Conservation (phyloP, 2,329 filamentous ascomycete genomes). For the Aureobasidium sp. region DNA sequence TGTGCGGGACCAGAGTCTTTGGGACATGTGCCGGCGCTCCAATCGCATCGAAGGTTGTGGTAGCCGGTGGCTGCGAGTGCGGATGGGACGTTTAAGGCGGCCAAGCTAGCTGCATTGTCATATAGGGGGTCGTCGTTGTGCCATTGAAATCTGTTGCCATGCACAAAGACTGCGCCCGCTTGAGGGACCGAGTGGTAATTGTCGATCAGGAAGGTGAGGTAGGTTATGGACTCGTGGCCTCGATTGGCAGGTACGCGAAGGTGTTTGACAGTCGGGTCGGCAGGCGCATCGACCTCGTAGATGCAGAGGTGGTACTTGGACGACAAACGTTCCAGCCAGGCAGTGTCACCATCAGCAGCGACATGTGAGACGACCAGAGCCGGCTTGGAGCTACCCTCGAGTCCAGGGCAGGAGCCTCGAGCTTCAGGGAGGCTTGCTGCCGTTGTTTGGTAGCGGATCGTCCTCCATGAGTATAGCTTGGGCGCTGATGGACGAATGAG, state of each 20-base stretch:
- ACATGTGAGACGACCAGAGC: slow-evolving; percentile 36
- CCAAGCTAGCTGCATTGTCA: slow-evolving; percentile 36
- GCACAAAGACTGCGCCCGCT: slow-evolving; percentile 49
- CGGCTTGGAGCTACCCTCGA: slow-evolving; percentile 32
- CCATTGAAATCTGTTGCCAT: slow-evolving; percentile 48
- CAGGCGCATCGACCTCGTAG: slow-evolving; percentile 34
- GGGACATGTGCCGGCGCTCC: slow-evolving; percentile 36
- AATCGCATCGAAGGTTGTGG: slow-evolving; percentile 43
- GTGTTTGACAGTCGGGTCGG: slow-evolving; percentile 22
- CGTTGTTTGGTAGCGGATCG: slow-evolving; percentile 34
- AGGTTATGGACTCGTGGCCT: slow-evolving; percentile 53
- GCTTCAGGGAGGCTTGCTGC: slow-evolving; percentile 25
- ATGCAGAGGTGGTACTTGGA: slow-evolving; percentile 38
- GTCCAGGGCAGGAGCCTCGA: slow-evolving; percentile 36
- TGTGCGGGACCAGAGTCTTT: slow-evolving; percentile 20
- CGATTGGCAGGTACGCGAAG: slow-evolving; percentile 41
- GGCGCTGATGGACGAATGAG: slow-evolving; percentile 27
- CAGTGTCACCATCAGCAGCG: slow-evolving; percentile 32
- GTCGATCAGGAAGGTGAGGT: slow-evolving; percentile 52
- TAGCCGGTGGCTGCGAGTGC: slow-evolving; percentile 36
- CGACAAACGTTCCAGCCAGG: slow-evolving; percentile 34
- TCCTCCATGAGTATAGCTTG: slow-evolving; percentile 35
- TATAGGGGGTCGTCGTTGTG: slow-evolving; percentile 46
- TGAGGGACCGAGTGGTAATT: slow-evolving; percentile 48
- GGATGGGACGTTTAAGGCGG: slow-evolving; percentile 29